Percentiles rank a stretch among this genome's conserved stretches.
Conservation (phyloP, 2,329 filamentous ascomycete genomes). For the Chrysosporium queenslandicum region DNA sequence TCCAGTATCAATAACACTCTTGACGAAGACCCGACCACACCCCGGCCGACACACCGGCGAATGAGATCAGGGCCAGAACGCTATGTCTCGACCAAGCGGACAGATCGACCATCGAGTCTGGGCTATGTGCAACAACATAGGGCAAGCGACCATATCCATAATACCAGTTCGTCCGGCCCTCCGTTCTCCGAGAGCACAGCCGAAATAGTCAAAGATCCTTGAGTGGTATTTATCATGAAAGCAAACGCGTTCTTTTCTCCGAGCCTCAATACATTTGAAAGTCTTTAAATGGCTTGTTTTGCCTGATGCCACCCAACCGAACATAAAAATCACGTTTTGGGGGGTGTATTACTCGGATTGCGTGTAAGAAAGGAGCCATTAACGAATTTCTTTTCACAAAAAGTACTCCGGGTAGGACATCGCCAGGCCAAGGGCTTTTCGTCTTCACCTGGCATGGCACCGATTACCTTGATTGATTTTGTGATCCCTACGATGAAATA, state of each 20-base stretch:
- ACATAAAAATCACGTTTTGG: too few relatives aligned
- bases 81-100: conserved; percentile 17
- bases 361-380: not conserved
- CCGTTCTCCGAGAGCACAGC: conserved; percentile 36
- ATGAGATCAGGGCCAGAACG: conserved; percentile 10
- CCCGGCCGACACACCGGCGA: conserved; percentile 14
- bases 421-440: not conserved
- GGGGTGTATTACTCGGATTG: too few relatives aligned
- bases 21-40: conserved; percentile 21
- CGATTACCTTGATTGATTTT: not conserved
- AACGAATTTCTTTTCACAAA: not conserved
- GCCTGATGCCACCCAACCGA: not conserved
- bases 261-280: not conserved
- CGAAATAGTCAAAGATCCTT: conserved; percentile 35
- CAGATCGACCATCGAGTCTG: conserved; percentile 39
- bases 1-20: conserved; percentile 28
- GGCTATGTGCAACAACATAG: conserved; percentile 43
- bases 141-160: conserved; percentile 41
- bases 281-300: not conserved
- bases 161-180: conserved; percentile 30
- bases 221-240: not conserved
- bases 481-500: not conserved
- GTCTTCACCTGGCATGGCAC: not conserved
- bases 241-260: not conserved
- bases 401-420: not conserved